phyloP scores from a whole-genome alignment of 352 stramenopile genomes.

The Phytophthora idaei region DNA sequence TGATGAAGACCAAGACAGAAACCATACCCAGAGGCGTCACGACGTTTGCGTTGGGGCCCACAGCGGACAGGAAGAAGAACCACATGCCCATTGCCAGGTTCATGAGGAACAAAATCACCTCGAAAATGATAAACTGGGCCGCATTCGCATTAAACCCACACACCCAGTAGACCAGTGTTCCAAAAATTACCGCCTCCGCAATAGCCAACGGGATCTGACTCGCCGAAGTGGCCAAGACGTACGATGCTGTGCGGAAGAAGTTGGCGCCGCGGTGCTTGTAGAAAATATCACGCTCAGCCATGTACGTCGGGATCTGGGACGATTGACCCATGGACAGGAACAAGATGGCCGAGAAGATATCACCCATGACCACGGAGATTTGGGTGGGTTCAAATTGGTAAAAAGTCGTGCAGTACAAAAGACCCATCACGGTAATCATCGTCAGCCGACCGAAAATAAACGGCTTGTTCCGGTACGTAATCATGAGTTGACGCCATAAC shows the following conservation, averaged over 20 bases:
- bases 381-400: conserved; percentile 48
- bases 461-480: conserved; percentile 56
- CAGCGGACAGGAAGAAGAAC: conserved; percentile 17
- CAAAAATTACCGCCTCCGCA: not conserved
- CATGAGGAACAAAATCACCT: conserved; percentile 42
- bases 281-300: conserved; percentile 63
- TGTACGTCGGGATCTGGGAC: conserved; percentile 66
- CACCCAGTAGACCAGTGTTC: not conserved
- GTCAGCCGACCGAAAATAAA: conserved; percentile 42
- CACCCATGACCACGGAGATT: conserved; percentile 54
- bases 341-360: conserved; percentile 77
- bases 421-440: conserved; percentile 49
- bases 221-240: conserved; percentile 54
- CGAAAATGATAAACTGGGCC: conserved; percentile 1
- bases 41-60: not conserved
- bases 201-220: conserved; percentile 22
- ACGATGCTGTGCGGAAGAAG: conserved; percentile 70
- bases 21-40: conserved; percentile 37
- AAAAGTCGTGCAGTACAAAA: conserved; percentile 50
- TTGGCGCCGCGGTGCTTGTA: conserved; percentile 85
- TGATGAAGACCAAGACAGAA: conserved; percentile 45
- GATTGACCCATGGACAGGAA: conserved; percentile 78
- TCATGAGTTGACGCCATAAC: conserved; percentile 52
- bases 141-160: not conserved
- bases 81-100: conserved; percentile 29